Base-by-base conservation (phyloP, 352 stramenopile genomes). In the Globisporangium camurandrum region DNA sequence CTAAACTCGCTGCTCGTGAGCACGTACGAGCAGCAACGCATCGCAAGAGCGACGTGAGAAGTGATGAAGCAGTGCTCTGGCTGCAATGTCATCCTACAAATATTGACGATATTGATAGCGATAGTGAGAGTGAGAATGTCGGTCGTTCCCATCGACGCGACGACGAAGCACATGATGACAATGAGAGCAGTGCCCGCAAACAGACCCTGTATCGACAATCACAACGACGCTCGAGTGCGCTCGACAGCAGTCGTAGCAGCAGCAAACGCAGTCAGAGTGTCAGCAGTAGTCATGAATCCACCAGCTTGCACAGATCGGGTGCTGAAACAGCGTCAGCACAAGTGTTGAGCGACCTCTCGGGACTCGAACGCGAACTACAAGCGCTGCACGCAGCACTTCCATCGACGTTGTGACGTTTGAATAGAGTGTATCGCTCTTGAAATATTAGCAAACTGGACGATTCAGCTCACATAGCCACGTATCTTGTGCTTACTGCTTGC, bases 321-420 rank as follows among this genome's bases (percentile, higher is more conserved):
- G 30, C 16, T 14, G 24, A 19, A 22, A 28, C 3, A 42, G 3
- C 24, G 24, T 22, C 1, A 41, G n/a, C 39, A 19, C 26, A 22
- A 24, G 39, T 55, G 12, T 39, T 33, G 24, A 61, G 67, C 24
- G 62, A 78, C 23, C 75, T 81, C 40, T 76, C 79, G 26, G 59
- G 70, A 22, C 46, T 84, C 7, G 63, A 84, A 41, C 16, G 39
- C 9, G 51, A 57, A 22, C 31, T 57, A 7, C 41, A 45, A 9
- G 31, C 22, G 22, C 24, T 57, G 28, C 20, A 57, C 23, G 17
- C 38, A 30, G 30, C 42, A 8, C 51, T 57, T 28, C 41, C 22
- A 22, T 14, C 46, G 12, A 40, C 22, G 30, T 34, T 16, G 30
- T 12, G 14, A 16, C 1, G 8, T 1, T 34, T 34, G 30, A 8